phyloP scores from a whole-genome alignment of 495 filamentous ascomycete genomes.

The Aspergillus bridgeri region DNA sequence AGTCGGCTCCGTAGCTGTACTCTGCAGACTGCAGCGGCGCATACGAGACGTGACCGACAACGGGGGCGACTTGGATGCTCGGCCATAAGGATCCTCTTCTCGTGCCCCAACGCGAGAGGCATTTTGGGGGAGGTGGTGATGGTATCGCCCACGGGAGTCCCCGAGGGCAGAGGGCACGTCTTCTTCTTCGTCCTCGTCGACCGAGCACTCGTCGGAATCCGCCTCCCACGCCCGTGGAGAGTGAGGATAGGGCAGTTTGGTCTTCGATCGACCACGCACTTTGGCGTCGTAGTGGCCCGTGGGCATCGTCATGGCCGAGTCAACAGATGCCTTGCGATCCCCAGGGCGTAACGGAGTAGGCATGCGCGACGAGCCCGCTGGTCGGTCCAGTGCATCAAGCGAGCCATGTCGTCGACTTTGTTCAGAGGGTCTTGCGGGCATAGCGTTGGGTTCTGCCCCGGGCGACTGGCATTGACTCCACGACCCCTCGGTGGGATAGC shows the following conservation, averaged over 20 bases:
- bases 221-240: not conserved
- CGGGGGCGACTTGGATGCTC: constrained; percentile 36
- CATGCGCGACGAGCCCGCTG: constrained; percentile 10
- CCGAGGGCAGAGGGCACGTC: constrained; percentile 5
- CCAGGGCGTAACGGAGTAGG: constrained; percentile 2
- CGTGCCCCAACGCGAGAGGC: not conserved
- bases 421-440: not conserved
- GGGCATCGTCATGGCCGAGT: constrained; percentile 25
- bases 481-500: constrained; percentile 40
- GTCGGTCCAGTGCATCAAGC: constrained; percentile 7
- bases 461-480: constrained; percentile 40
- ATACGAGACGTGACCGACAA: constrained; percentile 44
- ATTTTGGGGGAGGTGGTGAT: not conserved
- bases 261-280: not conserved
- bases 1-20: constrained; percentile 25
- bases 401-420: constrained; percentile 13
- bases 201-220: constrained; percentile 9
- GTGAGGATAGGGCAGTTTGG: not conserved
- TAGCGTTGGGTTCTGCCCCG: not conserved
- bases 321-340: constrained; percentile 6
- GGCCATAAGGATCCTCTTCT: constrained; percentile 19
- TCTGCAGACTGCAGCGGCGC: constrained; percentile 40
- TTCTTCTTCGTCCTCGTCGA: constrained; percentile 25
- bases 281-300: constrained; percentile 38
- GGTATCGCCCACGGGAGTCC: constrained; percentile 13